A percentile compares a stretch with the other conserved stretches of the same genome.
These are phyloP conservation scores for Scedosporium minutisporum DNA, from an alignment of 2,329 filamentous ascomycete genomes.

Conservation along the genomic window DNA sequence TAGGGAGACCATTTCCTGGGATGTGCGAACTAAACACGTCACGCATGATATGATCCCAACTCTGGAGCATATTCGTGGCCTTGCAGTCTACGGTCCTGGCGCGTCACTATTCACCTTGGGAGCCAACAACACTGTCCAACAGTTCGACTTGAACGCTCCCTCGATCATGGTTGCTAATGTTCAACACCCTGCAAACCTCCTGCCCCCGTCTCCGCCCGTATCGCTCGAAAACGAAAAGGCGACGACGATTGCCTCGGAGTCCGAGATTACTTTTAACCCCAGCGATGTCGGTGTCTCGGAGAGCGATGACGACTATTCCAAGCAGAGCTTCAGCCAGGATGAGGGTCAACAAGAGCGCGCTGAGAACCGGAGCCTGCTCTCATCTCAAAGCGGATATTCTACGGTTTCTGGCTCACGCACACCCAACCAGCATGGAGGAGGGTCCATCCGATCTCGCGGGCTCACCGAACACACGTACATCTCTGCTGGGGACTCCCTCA, in stretches of 20 bases:
- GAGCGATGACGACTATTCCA: slow-evolving; percentile 67
- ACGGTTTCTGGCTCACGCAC: slow-evolving; percentile 39
- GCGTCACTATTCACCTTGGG: slow-evolving; percentile 90
- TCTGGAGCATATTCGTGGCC: slow-evolving; percentile 66
- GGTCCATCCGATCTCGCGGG: slow-evolving; percentile 42
- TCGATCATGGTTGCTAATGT: slow-evolving; percentile 75
- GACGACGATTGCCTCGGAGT: slow-evolving; percentile 41
- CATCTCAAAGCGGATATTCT: slow-evolving; percentile 54
- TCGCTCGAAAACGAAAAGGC: slow-evolving; percentile 61
- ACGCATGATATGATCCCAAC: slow-evolving; percentile 84
- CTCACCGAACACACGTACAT: slow-evolving; percentile 59
- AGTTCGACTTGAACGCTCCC: slow-evolving; percentile 84
- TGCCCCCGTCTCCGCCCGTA: slow-evolving; percentile 74
- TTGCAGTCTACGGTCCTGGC: slow-evolving; percentile 81
- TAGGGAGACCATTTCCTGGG: slow-evolving; percentile 89
- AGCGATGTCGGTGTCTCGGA: slow-evolving; percentile 55
- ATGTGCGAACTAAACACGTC: slow-evolving; percentile 95
- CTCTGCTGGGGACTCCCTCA: slow-evolving; percentile 46
- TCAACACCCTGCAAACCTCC: slow-evolving; percentile 70
- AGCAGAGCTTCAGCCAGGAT: slow-evolving; percentile 42
- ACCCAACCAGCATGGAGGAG: slow-evolving; percentile 33
- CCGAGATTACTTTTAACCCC: slow-evolving; percentile 43
- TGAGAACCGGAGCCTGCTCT: slow-evolving; percentile 47
- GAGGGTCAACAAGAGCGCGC: not conserved
- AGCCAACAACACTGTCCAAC: slow-evolving; percentile 79